phyloP scores from a whole-genome alignment of 305 asterid species.

The Fraxinus platypoda region DNA sequence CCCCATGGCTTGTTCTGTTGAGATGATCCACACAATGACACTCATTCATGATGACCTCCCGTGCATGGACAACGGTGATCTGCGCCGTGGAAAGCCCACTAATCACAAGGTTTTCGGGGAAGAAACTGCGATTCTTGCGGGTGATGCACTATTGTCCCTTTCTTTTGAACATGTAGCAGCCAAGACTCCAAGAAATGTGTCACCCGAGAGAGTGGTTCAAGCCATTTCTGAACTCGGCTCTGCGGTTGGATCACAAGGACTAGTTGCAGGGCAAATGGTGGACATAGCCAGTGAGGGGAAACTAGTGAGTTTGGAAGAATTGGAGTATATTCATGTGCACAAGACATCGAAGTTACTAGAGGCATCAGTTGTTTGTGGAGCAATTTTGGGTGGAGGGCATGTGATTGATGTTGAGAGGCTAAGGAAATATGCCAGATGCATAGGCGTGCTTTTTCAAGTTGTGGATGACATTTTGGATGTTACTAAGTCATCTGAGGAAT shows the following conservation, averaged over 20 bases:
- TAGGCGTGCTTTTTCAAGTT: slow-evolving; percentile 75
- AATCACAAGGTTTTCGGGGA: slow-evolving; percentile 67
- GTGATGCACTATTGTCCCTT: slow-evolving; percentile 65
- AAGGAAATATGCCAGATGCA: slow-evolving; percentile 53
- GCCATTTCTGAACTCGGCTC: slow-evolving; percentile 57
- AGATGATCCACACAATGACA: slow-evolving; percentile 84
- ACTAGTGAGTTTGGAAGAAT: slow-evolving; percentile 38
- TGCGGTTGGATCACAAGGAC: slow-evolving; percentile 63
- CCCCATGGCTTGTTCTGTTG: slow-evolving; percentile 64
- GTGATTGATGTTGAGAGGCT: slow-evolving; percentile 45
- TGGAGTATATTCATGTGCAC: slow-evolving; percentile 69
- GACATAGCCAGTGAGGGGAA: slow-evolving; percentile 60
- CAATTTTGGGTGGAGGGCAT: slow-evolving; percentile 65
- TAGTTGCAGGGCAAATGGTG: slow-evolving; percentile 65
- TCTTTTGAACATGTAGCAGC: slow-evolving; percentile 62
- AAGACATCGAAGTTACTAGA: slow-evolving; percentile 67
- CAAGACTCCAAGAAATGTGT: slow-evolving; percentile 28
- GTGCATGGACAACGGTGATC: slow-evolving; percentile 70
- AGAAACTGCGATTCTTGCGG: slow-evolving; percentile 63
- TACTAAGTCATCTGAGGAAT: slow-evolving; percentile 49
- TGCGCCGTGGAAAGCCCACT: slow-evolving; percentile 67
- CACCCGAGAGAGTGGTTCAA: slow-evolving; percentile 33
- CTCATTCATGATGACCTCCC: slow-evolving; percentile 80
- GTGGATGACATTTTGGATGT: slow-evolving; percentile 77
- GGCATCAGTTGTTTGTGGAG: slow-evolving; percentile 74